A percentile compares a stretch with the other conserved stretches of the same genome.
Evolutionary conservation across 495 filamentous ascomycete species (phyloP).

Genomic region (Aspergillus mulundensis): DNA sequence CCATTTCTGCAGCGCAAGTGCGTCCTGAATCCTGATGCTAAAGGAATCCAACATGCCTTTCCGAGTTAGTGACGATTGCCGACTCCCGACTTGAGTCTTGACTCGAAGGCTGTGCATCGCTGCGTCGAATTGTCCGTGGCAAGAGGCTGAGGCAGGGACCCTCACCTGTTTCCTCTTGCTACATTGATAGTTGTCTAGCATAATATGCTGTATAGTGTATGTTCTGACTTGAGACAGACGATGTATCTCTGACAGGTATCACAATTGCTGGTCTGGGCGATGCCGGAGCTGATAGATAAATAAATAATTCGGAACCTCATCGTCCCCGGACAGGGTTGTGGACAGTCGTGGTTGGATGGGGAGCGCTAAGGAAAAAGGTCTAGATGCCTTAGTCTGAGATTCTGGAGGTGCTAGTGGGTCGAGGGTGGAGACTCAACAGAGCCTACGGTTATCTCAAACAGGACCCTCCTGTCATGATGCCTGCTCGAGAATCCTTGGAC

Average conservation of each 20-base stretch:
- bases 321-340: slow-evolving; percentile 4
- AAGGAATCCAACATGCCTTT: not conserved
- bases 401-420: slow-evolving; percentile 1
- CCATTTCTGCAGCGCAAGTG: not conserved
- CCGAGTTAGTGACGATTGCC: not conserved
- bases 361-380: slow-evolving; percentile 9
- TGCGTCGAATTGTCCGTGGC: not conserved
- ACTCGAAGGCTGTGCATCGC: not conserved
- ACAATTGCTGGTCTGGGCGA: not conserved
- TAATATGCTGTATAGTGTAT: not conserved
- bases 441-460: slow-evolving; percentile 12
- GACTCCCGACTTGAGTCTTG: not conserved
- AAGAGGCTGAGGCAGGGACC: not conserved
- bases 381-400: slow-evolving; percentile 6
- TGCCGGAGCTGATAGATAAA: slow-evolving; percentile 1
- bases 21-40: not conserved
- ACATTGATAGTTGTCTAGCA: not conserved
- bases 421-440: slow-evolving; percentile 1
- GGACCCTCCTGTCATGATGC: slow-evolving; percentile 8
- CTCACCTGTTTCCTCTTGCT: not conserved
- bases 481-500: not conserved
- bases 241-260: not conserved
- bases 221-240: not conserved
- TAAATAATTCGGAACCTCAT: slow-evolving; percentile 2
- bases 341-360: slow-evolving; percentile 15